These are phyloP conservation scores for Thalassiosira hispida DNA, from an alignment of 352 stramenopile genomes.

Conservation along the genomic window DNA sequence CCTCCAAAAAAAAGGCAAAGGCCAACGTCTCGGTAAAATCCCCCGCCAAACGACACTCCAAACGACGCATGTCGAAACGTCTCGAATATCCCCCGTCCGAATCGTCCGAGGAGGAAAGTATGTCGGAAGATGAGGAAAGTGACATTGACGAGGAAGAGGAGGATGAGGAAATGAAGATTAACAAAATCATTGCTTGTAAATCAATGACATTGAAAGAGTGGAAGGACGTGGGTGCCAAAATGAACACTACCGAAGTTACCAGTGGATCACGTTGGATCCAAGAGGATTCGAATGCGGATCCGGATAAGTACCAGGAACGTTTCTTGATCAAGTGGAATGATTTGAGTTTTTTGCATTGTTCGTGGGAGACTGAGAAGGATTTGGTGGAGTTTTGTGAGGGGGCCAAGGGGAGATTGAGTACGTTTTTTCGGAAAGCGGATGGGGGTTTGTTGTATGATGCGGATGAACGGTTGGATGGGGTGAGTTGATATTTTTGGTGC, in stretches of 20 bases:
- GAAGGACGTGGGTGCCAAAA: constrained; percentile 69
- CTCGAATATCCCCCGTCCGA: constrained; percentile 32
- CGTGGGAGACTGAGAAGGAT: constrained; percentile 95
- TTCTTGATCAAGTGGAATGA: constrained; percentile 99
- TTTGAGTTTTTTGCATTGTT: constrained; percentile 96
- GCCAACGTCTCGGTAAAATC: constrained; percentile 43
- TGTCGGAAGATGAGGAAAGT: constrained; percentile 29
- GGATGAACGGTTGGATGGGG: constrained; percentile 83
- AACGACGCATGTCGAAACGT: constrained; percentile 45
- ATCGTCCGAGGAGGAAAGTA: constrained; percentile 18
- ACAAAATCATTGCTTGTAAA: constrained; percentile 87
- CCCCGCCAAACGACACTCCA: constrained; percentile 58
- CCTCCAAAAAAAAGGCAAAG: constrained; percentile 20
- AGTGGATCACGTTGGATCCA: constrained; percentile 83
- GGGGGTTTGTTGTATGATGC: constrained; percentile 72
- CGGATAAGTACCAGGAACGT: constrained; percentile 87
- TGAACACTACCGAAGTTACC: constrained; percentile 86
- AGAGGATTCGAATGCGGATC: constrained; percentile 67
- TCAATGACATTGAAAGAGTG: constrained; percentile 71
- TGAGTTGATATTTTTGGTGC: constrained; percentile 18
- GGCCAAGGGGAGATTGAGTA: constrained; percentile 89
- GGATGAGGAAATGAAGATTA: constrained; percentile 58
- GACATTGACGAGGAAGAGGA: constrained; percentile 45
- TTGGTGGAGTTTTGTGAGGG: constrained; percentile 91
- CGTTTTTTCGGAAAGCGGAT: constrained; percentile 77